Evolutionary conservation across 2,329 filamentous ascomycete species (phyloP), one percentile per base, ranked within the genome.

Genomic region (Chrysosporium keratinophilum): DNA sequence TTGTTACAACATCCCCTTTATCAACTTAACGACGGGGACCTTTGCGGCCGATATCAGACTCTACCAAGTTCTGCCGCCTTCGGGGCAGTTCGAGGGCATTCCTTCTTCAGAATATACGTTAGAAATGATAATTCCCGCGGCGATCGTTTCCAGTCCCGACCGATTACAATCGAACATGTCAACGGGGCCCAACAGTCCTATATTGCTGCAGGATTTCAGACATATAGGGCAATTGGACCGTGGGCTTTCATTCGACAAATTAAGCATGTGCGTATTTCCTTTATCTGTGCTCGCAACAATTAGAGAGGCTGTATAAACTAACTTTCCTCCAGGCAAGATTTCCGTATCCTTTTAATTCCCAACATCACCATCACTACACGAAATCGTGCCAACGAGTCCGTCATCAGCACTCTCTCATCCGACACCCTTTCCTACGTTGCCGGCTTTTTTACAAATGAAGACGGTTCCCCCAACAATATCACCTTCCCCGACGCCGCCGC

Each of bases 41-140:
- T 93, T 93, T 65, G 79, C 86, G 68, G 86, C 87, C 31, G 87
- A 93, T 65, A 69, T 93, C 49, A 78, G 87, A 52, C 73, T 93
- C 56, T 93, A 82, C 71, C 82, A 84, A 67, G 71, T 90, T 45
- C 82, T 81, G 5, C 69, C 77, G 0, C 76, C 85, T 0, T 75
- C 67, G 10, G 67, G 70, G 17, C 69, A 70, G 14, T 79, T 78
- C 71, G 60, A 60, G 15, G 68, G 69, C 12, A 63, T 76, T 10
- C 64, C 56, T n/a, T 55, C 59, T 19, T 60, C 60, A n/a, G 59
- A 66, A 23, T 62, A 65, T 47, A 63, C 59, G 4, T 49, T 69
- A 39, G 57, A 61, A 19, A 56, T 69, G 42, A 60, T 57, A 1
- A 62, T 63, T 33, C 58, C 59, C 9, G 50, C 62, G 35, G 60